These are phyloP conservation scores for Coccomyxa sp. DNA, from an alignment of 139 green algal species.

Conservation along the genomic window DNA sequence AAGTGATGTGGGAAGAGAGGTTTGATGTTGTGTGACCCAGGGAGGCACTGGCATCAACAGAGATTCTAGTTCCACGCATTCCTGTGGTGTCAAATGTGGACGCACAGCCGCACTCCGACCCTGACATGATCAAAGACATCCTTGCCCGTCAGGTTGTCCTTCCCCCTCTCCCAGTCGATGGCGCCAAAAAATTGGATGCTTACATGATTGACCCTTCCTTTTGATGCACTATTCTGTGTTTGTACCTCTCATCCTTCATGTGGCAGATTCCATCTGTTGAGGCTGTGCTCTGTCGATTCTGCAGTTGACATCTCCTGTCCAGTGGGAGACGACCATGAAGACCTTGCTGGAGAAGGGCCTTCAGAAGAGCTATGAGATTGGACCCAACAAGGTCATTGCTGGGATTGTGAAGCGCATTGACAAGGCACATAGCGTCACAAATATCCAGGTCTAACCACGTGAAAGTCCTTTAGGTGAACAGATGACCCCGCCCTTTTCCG, in stretches of 20 bases:
- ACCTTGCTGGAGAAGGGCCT: conserved; percentile 84
- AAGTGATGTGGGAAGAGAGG: not conserved
- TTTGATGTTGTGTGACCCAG: conserved; percentile 1
- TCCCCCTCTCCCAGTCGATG: not conserved
- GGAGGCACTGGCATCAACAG: conserved; percentile 71
- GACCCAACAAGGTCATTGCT: conserved; percentile 81
- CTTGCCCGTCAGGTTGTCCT: conserved; percentile 76
- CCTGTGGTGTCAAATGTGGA: conserved; percentile 99
- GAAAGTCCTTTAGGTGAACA: too few relatives aligned
- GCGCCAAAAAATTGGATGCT: not conserved
- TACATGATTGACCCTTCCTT: not conserved
- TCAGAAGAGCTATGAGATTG: conserved; percentile 83
- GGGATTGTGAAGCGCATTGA: conserved; percentile 98
- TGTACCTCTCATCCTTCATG: not conserved
- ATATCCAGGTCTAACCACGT: conserved; percentile 50
- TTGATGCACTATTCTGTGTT: not conserved
- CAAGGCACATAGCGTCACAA: conserved; percentile 67
- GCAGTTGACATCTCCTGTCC: conserved; percentile 91
- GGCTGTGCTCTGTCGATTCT: not conserved
- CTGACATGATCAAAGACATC: conserved; percentile 85
- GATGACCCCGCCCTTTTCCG: too few relatives aligned
- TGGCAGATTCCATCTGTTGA: not conserved
- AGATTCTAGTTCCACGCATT: conserved; percentile 79
- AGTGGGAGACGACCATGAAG: conserved; percentile 91
- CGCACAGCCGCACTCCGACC: conserved; percentile 89